Conservation (phyloP, 306 rosid genomes). For the Rosa persica region DNA sequence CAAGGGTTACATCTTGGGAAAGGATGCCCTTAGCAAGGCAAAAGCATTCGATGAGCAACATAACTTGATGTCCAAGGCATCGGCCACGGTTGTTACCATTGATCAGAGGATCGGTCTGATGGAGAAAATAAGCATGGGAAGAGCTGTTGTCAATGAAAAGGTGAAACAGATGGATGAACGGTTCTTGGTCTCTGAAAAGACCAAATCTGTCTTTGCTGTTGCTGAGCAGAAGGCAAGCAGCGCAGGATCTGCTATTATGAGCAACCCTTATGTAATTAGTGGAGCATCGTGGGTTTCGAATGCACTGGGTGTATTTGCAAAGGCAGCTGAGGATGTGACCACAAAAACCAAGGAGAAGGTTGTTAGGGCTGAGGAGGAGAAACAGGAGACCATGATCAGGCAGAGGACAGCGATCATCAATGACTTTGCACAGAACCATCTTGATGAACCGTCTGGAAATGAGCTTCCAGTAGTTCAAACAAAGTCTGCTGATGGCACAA, state of each 20-base stretch:
- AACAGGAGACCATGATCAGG: slow-evolving; percentile 35
- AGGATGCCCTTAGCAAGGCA: slow-evolving; percentile 70
- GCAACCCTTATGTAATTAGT: slow-evolving; percentile 46
- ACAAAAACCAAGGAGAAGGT: slow-evolving; percentile 64
- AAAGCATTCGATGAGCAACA: slow-evolving; percentile 68
- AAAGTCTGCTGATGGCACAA: slow-evolving; percentile 44
- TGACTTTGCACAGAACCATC: slow-evolving; percentile 43
- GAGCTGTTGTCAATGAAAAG: slow-evolving; percentile 54
- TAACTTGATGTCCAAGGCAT: slow-evolving; percentile 62
- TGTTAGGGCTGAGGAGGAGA: slow-evolving; percentile 59
- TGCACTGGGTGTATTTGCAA: slow-evolving; percentile 54
- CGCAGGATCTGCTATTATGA: slow-evolving; percentile 72
- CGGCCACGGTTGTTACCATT: slow-evolving; percentile 64
- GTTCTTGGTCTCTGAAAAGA: slow-evolving; percentile 58
- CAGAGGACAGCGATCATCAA: slow-evolving; percentile 41
- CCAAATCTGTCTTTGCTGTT: slow-evolving; percentile 54
- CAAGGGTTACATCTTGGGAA: slow-evolving; percentile 71
- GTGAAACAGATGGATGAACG: slow-evolving; percentile 64
- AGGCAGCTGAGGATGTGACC: slow-evolving; percentile 65
- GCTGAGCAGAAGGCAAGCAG: slow-evolving; percentile 78
- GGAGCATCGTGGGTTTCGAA: slow-evolving; percentile 69
- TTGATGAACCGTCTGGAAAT: slow-evolving; percentile 41
- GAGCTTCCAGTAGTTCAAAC: slow-evolving; percentile 59
- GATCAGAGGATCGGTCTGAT: slow-evolving; percentile 62
- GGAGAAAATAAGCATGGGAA: slow-evolving; percentile 58